Base-by-base conservation (phyloP, 257 asterid species). In the Plectranthus barbatus region DNA sequence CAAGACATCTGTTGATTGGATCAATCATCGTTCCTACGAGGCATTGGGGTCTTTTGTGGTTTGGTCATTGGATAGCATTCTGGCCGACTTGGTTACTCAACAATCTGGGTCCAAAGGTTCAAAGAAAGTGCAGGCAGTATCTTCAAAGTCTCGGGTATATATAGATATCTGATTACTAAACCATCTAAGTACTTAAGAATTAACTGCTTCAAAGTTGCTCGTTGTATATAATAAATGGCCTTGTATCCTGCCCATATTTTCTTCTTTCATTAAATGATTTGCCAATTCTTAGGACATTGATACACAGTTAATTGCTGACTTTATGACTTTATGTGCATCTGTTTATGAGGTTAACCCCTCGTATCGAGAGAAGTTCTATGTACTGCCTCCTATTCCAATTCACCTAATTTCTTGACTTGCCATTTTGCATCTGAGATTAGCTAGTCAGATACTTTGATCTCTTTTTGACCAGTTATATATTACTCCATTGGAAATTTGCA, bases 131-230 rank as follows among this genome's bases (percentile, higher is more conserved):
- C 94, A 83, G 56, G 72, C 72, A 37, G 50, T 76, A 50, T 78
- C 94, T 31, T 79, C 91, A n/a, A 88, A 91, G 78, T 91, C 94
- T 75, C 95, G 81, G 96, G 98, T 91, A 69, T 1, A 57, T 51
- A 56, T 3, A 8, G 10, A 13, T 17, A 24, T 42, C 44, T 49
- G 3, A 2, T 31, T 31, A 4, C 46, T 40, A 7, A 59, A 55
- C 2, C 4, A 46, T 21, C 21, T n/a, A 36, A 19, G 34, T 4
- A 33, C 24, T 29, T 13, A 34, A 33, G 36, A 48, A 47, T 21
- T 7, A 6, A 47, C 15, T 37, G 36, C 7, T 54, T 9, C 23
- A 21, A 18, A 66, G 45, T 12, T 57, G 20, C 52, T 36, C 47
- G 44, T 33, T 24, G 4, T 26, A 11, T 29, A 1, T 31, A 34